A percentile compares a stretch with the other conserved stretches of the same genome.
Conservation (phyloP, 2,329 filamentous ascomycete species). For the Blumeria hordei region DNA sequence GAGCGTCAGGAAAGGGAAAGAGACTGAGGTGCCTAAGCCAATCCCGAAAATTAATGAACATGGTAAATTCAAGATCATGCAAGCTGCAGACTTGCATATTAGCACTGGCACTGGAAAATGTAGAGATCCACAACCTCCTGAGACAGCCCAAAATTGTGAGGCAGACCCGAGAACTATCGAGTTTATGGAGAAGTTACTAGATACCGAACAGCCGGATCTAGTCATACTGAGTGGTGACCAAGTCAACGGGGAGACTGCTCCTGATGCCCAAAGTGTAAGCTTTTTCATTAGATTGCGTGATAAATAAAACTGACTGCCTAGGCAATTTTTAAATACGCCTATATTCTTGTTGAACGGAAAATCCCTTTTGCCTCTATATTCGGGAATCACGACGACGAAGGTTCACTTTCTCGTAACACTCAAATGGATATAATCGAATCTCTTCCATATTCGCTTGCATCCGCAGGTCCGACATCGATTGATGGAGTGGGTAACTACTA, state of each 20-base stretch:
- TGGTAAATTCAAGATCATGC: conserved; percentile 92
- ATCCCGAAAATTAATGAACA: conserved; percentile 60
- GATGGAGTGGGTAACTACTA: conserved; percentile 91
- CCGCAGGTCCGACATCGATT: conserved; percentile 56
- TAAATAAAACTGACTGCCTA: conserved; percentile 35
- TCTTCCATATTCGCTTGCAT: conserved; percentile 73
- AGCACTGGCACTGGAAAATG: conserved; percentile 73
- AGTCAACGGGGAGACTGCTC: conserved; percentile 79
- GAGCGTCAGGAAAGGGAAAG: conserved; percentile 50
- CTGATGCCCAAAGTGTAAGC: conserved; percentile 62
- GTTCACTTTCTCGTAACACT: conserved; percentile 43
- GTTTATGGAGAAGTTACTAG: conserved; percentile 60
- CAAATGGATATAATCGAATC: conserved; percentile 74
- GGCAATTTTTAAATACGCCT: conserved; percentile 83
- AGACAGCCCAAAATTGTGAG: conserved; percentile 44
- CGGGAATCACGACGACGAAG: conserved; percentile 90
- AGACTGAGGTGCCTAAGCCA: conserved; percentile 39
- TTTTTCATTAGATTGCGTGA: background rate
- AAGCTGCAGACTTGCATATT: conserved; percentile 81
- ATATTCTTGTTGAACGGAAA: conserved; percentile 61
- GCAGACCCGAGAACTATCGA: conserved; percentile 81
- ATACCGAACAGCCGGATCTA: conserved; percentile 82
- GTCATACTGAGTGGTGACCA: conserved; percentile 86
- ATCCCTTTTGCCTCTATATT: conserved; percentile 90
- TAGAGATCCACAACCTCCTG: conserved; percentile 52